phyloP scores from a whole-genome alignment of 352 stramenopile genomes.

The Phytophthora cajani region DNA sequence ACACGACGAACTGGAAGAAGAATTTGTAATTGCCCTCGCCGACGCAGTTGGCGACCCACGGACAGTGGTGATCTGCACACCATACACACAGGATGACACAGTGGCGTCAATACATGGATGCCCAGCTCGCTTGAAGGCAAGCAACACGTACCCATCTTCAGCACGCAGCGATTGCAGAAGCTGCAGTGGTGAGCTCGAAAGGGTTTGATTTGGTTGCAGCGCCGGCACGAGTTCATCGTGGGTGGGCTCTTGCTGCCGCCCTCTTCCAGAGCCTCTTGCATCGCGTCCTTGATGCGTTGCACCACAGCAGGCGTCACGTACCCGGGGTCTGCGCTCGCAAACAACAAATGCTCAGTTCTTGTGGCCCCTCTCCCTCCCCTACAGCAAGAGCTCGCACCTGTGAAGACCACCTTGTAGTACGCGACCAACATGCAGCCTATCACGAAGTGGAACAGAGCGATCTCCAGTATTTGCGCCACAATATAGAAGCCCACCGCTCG shows the following conservation, averaged over 20 bases:
- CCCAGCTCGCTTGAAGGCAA: neutral
- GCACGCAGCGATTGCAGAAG: constrained; percentile 85
- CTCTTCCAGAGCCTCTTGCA: constrained; percentile 71
- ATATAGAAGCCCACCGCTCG: constrained; percentile 26
- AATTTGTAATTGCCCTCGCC: constrained; percentile 88
- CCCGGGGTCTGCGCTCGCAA: constrained; percentile 62
- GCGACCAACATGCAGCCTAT: constrained; percentile 54
- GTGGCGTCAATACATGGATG: constrained; percentile 1
- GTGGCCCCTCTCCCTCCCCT: neutral
- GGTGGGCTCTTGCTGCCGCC: constrained; percentile 24
- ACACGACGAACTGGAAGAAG: constrained; percentile 87
- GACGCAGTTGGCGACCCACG: constrained; percentile 93
- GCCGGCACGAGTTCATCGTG: constrained; percentile 51
- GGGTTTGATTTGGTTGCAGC: constrained; percentile 80
- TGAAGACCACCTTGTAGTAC: constrained; percentile 81
- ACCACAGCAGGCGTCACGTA: constrained; percentile 76
- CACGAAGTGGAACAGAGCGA: constrained; percentile 66
- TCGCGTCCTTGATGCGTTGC: constrained; percentile 62
- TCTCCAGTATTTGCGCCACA: constrained; percentile 44
- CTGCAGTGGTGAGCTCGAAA: constrained; percentile 86
- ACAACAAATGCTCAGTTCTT: neutral
- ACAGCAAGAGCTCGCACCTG: constrained; percentile 44
- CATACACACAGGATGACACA: constrained; percentile 7
- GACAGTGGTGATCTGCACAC: constrained; percentile 97
- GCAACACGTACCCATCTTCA: constrained; percentile 79